Conservation (phyloP, 495 filamentous ascomycete species). For the Penicillium maclennaniae region DNA sequence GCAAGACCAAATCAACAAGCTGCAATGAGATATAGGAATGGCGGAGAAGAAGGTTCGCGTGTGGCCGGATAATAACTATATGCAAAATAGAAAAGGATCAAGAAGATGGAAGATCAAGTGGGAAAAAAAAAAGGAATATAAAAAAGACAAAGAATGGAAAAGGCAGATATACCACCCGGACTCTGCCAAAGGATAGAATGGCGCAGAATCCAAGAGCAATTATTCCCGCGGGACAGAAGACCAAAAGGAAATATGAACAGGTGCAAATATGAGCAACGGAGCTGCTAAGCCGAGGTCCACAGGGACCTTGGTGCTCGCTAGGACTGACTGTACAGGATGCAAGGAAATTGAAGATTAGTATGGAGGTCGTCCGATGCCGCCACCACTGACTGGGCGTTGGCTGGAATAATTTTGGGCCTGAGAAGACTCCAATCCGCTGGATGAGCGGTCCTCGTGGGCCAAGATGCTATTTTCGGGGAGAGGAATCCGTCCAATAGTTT, state of each 20-base stretch:
- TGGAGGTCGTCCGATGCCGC: constrained; percentile 41
- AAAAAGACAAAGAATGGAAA: constrained; percentile 6
- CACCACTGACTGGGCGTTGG: constrained; percentile 28
- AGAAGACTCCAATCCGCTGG: constrained; percentile 9
- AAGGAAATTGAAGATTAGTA: constrained; percentile 26
- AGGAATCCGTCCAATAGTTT: constrained; percentile 40
- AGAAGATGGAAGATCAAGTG: constrained; percentile 14
- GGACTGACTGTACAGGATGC: constrained; percentile 17
- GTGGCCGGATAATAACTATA: constrained; percentile 15
- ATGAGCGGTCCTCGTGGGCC: constrained; percentile 18
- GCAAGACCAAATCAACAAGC: constrained; percentile 1
- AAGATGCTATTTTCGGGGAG: constrained; percentile 15
- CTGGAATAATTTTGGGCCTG: constrained; percentile 15
- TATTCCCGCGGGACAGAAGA: neutral
- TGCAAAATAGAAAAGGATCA: constrained; percentile 8
- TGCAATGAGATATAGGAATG: neutral
- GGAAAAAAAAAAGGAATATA: constrained; percentile 2
- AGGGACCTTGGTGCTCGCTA: constrained; percentile 1
- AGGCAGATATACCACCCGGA: constrained; percentile 1
- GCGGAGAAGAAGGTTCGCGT: neutral
- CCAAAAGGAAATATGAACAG: constrained; percentile 17
- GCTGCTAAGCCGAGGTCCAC: constrained; percentile 2
- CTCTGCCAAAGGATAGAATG: neutral
- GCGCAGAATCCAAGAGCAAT: neutral
- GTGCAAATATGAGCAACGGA: constrained; percentile 6